Evolutionary conservation across 2,329 filamentous ascomycete species (phyloP).

Genomic region (Claviceps maximensis): DNA sequence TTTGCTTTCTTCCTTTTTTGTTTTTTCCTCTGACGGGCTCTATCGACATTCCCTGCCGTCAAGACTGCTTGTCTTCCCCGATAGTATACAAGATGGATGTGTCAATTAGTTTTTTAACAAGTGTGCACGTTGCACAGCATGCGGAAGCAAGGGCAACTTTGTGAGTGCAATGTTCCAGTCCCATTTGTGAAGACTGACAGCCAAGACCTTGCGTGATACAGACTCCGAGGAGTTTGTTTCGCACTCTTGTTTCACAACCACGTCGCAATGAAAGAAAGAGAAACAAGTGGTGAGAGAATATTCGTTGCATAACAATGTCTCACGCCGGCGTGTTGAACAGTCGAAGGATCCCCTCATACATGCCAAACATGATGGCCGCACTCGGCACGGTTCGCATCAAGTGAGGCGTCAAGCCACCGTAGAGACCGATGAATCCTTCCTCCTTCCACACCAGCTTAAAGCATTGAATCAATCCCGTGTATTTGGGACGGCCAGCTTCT

Average conservation of each 20-base stretch:
- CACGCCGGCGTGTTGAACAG: slow-evolving; percentile 28
- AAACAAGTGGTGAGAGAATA: background rate
- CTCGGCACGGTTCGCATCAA: slow-evolving; percentile 83
- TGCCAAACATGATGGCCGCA: slow-evolving; percentile 93
- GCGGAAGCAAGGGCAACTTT: background rate
- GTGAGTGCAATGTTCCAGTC: background rate
- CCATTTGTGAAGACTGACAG: background rate
- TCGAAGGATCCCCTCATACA: slow-evolving; percentile 52
- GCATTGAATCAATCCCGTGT: slow-evolving; percentile 78
- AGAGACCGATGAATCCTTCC: slow-evolving; percentile 74
- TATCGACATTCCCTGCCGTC: background rate
- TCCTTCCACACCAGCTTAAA: slow-evolving; percentile 80
- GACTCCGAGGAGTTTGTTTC: too few relatives aligned
- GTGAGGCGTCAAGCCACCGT: slow-evolving; percentile 84
- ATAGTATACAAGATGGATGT: background rate
- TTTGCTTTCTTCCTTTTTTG: background rate
- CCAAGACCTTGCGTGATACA: too few relatives aligned
- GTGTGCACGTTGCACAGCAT: background rate
- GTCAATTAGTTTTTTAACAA: background rate
- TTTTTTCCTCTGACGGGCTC: background rate
- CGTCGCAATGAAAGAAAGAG: background rate
- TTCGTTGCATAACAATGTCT: background rate
- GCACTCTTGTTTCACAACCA: background rate
- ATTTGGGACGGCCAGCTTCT: slow-evolving; percentile 60
- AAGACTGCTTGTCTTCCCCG: background rate